phyloP scores from a whole-genome alignment of 352 stramenopile genomes.

The Pythium volutum region DNA sequence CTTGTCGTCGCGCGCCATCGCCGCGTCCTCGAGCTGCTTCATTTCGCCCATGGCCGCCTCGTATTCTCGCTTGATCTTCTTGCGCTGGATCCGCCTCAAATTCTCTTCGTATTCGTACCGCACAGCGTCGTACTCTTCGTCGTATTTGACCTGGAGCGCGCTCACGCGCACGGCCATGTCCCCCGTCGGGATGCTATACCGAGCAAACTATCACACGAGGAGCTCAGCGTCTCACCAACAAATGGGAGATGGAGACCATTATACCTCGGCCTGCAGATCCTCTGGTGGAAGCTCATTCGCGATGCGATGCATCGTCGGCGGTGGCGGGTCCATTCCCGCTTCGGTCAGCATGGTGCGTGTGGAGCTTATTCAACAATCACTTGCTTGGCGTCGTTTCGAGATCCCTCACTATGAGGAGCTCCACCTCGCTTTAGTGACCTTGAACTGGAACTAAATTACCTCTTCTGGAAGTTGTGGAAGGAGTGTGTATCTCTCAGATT shows the following conservation, averaged over 20 bases:
- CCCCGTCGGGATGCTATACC: constrained; percentile 47
- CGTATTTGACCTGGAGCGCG: constrained; percentile 54
- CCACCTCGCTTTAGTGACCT: constrained; percentile 6
- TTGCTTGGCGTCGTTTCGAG: constrained; percentile 24
- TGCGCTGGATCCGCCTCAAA: constrained; percentile 35
- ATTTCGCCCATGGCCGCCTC: constrained; percentile 35
- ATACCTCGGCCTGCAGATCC: constrained; percentile 60
- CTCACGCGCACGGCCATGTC: constrained; percentile 40
- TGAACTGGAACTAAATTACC: constrained; percentile 3
- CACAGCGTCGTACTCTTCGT: constrained; percentile 51
- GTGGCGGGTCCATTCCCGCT: constrained; percentile 15
- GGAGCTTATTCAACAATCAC: background rate
- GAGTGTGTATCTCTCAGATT: too few relatives aligned
- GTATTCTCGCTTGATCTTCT: constrained; percentile 49
- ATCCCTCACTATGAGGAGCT: constrained; percentile 14
- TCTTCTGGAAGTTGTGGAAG: constrained; percentile 10
- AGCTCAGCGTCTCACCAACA: background rate
- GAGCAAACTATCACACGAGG: constrained; percentile 31
- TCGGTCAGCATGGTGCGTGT: background rate
- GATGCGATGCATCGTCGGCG: constrained; percentile 32
- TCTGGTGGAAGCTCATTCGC: constrained; percentile 49
- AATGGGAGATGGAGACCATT: background rate
- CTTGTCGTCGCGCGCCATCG: constrained; percentile 42
- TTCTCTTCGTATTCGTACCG: constrained; percentile 38
- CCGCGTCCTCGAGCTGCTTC: constrained; percentile 36